Conservation (phyloP, 352 stramenopile genomes). For the Phytophthora idaei region DNA sequence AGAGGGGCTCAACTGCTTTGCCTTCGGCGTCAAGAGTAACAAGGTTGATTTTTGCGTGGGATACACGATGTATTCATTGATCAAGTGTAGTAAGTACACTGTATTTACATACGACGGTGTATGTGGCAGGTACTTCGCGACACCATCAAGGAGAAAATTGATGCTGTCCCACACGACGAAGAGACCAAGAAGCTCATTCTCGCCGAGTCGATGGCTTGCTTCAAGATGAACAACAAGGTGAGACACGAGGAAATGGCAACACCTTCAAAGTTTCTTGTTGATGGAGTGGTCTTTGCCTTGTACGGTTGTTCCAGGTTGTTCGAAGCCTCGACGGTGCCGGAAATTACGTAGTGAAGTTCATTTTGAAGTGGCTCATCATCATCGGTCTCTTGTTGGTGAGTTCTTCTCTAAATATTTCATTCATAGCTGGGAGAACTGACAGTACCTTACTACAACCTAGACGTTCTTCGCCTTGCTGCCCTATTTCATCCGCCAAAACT, state of each 20-base stretch:
- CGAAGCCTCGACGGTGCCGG: constrained; percentile 63
- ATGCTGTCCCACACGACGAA: constrained; percentile 47
- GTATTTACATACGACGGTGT: not conserved
- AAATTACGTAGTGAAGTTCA: constrained; percentile 50
- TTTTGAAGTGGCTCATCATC: constrained; percentile 69
- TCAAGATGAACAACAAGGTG: constrained; percentile 80
- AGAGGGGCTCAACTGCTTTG: constrained; percentile 58
- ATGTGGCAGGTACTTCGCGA: constrained; percentile 44
- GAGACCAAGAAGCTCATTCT: constrained; percentile 56
- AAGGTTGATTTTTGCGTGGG: constrained; percentile 30
- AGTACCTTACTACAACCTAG: constrained; percentile 3
- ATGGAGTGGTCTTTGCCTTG: not conserved
- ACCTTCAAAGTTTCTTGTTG: not conserved
- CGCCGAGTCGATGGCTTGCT: constrained; percentile 56
- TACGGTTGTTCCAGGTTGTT: constrained; percentile 47
- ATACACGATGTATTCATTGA: not conserved
- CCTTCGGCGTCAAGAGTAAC: constrained; percentile 56
- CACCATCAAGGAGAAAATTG: constrained; percentile 68
- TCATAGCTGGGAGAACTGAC: not conserved
- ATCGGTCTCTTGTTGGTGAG: constrained; percentile 52
- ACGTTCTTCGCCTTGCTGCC: constrained; percentile 7
- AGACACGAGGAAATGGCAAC: not conserved
- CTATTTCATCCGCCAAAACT: constrained; percentile 1
- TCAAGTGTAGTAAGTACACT: not conserved
- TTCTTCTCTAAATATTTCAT: not conserved